These are phyloP conservation scores for Penicillium brasilianum DNA, from an alignment of 2,329 filamentous ascomycete genomes.

Conservation along the genomic window DNA sequence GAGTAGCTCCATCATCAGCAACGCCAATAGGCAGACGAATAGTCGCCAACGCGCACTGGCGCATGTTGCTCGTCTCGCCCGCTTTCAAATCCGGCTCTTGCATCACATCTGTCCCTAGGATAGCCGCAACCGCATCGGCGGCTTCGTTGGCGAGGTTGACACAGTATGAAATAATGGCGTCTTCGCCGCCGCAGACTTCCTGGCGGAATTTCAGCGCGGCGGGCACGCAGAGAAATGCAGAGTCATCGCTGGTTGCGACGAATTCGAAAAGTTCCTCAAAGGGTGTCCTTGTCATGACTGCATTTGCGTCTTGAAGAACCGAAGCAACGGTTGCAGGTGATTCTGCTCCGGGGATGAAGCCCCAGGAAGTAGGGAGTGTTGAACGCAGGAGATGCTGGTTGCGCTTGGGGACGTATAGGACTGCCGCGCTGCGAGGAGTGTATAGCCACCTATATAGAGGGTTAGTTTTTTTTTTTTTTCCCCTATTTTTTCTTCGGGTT, in stretches of 20 bases:
- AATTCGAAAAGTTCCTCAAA: slow-evolving; percentile 78
- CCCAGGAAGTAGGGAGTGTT: slow-evolving; percentile 79
- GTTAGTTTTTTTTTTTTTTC: slow-evolving; percentile 17
- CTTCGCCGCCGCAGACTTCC: slow-evolving; percentile 74
- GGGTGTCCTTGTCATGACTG: slow-evolving; percentile 51
- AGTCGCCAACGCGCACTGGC: slow-evolving; percentile 73
- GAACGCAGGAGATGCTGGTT: slow-evolving; percentile 78
- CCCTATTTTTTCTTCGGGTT: background rate
- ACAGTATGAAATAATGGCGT: slow-evolving; percentile 68
- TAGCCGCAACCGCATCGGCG: slow-evolving; percentile 63
- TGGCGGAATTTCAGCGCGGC: slow-evolving; percentile 73
- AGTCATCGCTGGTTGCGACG: slow-evolving; percentile 74
- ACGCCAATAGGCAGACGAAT: slow-evolving; percentile 70
- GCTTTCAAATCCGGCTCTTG: slow-evolving; percentile 53
- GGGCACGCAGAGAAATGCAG: slow-evolving; percentile 72
- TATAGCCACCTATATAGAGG: slow-evolving; percentile 70
- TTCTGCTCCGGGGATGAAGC: slow-evolving; percentile 62
- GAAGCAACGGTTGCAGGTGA: slow-evolving; percentile 54
- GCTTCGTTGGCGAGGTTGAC: slow-evolving; percentile 67
- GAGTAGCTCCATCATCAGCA: background rate
- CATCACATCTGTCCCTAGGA: slow-evolving; percentile 72
- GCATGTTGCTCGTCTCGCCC: slow-evolving; percentile 50
- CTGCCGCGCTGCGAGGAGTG: slow-evolving; percentile 76
- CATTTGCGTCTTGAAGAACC: slow-evolving; percentile 40
- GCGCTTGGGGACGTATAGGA: slow-evolving; percentile 76